These are phyloP conservation scores for Candida sphagnicola DNA, from an alignment of 805 yeast species.

Conservation along the genomic window DNA sequence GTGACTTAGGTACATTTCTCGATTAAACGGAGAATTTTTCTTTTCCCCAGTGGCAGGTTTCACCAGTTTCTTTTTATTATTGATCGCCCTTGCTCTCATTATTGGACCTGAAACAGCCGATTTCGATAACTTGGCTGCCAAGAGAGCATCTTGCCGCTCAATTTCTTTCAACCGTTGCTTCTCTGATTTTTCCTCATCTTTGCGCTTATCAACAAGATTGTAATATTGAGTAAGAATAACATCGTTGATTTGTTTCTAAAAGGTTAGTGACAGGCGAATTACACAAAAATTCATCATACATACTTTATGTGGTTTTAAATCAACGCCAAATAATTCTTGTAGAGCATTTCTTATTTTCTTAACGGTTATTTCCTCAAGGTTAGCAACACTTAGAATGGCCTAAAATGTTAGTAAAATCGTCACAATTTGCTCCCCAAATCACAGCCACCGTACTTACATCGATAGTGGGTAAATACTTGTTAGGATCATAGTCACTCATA, in stretches of 20 bases:
- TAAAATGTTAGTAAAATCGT: constrained; percentile 21
- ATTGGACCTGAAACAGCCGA: constrained; percentile 17
- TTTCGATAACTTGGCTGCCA: constrained; percentile 49
- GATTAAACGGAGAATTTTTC: constrained; percentile 35
- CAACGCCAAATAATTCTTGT: constrained; percentile 61
- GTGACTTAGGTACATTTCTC: constrained; percentile 46
- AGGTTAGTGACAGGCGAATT: no score
- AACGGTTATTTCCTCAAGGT: constrained; percentile 65
- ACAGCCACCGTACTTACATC: constrained; percentile 43
- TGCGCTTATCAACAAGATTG: constrained; percentile 38
- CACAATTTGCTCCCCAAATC: background rate
- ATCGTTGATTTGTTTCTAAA: constrained; percentile 54
- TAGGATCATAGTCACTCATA: constrained; percentile 9
- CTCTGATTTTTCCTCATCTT: constrained; percentile 18
- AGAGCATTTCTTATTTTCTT: constrained; percentile 67
- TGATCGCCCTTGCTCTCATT: constrained; percentile 13
- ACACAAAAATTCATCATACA: constrained; percentile 16
- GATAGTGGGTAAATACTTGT: constrained; percentile 55
- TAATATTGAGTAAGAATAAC: constrained; percentile 58
- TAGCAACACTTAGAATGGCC: constrained; percentile 72
- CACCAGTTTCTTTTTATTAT: constrained; percentile 10
- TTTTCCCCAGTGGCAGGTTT: constrained; percentile 10
- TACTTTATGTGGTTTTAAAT: constrained; percentile 46
- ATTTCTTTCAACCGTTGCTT: constrained; percentile 26
- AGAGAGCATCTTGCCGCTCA: constrained; percentile 45